Conservation (phyloP, 192 early-diverging fungal genomes). For the Podila verticillata region DNA sequence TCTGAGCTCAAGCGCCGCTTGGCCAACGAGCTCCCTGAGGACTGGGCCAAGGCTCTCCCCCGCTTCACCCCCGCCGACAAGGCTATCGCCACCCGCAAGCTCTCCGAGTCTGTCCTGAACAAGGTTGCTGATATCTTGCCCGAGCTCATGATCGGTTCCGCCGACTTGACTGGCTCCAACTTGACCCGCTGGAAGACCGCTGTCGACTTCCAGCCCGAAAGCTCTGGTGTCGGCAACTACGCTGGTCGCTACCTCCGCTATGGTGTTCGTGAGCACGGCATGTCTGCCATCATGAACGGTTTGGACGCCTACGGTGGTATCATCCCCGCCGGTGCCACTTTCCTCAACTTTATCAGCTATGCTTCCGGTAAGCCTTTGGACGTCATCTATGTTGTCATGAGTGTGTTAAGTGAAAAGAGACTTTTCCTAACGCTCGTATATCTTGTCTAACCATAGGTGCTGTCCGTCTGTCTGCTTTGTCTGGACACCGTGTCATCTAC, state of each 20-base stretch:
- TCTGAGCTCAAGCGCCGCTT: slow-evolving; percentile 83
- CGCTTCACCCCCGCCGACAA: slow-evolving; percentile 84
- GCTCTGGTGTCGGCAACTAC: slow-evolving; percentile 83
- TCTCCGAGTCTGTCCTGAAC: slow-evolving; percentile 87
- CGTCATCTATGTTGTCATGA: background rate
- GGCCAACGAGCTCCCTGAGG: slow-evolving; percentile 76
- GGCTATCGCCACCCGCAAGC: slow-evolving; percentile 90
- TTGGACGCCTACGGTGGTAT: slow-evolving; percentile 87
- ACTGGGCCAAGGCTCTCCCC: slow-evolving; percentile 80
- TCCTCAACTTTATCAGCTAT: slow-evolving; percentile 94
- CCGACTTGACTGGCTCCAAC: slow-evolving; percentile 97
- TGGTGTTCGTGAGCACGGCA: slow-evolving; percentile 98
- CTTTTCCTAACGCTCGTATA: background rate
- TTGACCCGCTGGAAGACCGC: slow-evolving; percentile 96
- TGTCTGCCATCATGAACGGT: slow-evolving; percentile 97
- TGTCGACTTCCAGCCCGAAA: slow-evolving; percentile 89
- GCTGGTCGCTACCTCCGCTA: slow-evolving; percentile 93
- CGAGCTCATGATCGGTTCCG: slow-evolving; percentile 95
- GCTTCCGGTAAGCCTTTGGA: slow-evolving; percentile 28
- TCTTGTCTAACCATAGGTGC: slow-evolving; percentile 57
- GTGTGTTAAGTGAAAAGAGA: background rate
- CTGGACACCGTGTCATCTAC: slow-evolving; percentile 93
- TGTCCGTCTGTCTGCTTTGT: slow-evolving; percentile 89
- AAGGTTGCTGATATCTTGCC: slow-evolving; percentile 82
- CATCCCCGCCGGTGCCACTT: slow-evolving; percentile 89